Evolutionary conservation across 352 stramenopile species (phyloP), one percentile per base, ranked within the genome.

Genomic region (Lagenidium giganteum): DNA sequence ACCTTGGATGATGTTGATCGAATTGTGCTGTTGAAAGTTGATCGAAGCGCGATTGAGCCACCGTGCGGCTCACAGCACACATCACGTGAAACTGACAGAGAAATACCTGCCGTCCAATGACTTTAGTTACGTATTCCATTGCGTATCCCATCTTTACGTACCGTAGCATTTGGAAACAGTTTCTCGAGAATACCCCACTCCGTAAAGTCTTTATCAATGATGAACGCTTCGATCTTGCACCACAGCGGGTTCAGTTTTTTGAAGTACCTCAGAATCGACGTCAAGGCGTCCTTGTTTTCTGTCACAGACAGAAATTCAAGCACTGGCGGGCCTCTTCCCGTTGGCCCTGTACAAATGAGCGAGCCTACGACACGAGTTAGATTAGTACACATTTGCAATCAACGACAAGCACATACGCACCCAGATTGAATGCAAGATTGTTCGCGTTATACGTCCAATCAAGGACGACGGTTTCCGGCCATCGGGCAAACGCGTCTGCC

Each of bases 181-280:
- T 2, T 6, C 16, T 37, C 24, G 5, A 54, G 23, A 1, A 22
- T 38, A 7, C 14, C 26, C 8, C 35, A 20, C n/a, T 54, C 47
- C 5, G 37, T 5, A 17, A 48, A 54, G 23, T 54, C 37, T 28
- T 53, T 54, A 38, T 54, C 47, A 30, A 54, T 54, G n/a, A 54
- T 42, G 17, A 48, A 54, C 6, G 26, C n/a, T 20, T 45, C 26
- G 12, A 39, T 29, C 4, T 37, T 44, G 9, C 11, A n/a, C 17
- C 44, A 31, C 12, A n/a, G 13, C 3, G 25, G 26, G n/a, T 52
- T 52, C 8, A 4, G 23, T 9, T 47, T 22, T n/a, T 48, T 42
- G 31, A 44, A 44, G 23, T 31, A 22, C 8, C 31, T 8, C 5
- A 44, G 16, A 12, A 44, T 30, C 4, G 26, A 14, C 6, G 14